Evolutionary conservation across 768 basidiomycete genomes (phyloP).

Genomic region (Suillus placidus): DNA sequence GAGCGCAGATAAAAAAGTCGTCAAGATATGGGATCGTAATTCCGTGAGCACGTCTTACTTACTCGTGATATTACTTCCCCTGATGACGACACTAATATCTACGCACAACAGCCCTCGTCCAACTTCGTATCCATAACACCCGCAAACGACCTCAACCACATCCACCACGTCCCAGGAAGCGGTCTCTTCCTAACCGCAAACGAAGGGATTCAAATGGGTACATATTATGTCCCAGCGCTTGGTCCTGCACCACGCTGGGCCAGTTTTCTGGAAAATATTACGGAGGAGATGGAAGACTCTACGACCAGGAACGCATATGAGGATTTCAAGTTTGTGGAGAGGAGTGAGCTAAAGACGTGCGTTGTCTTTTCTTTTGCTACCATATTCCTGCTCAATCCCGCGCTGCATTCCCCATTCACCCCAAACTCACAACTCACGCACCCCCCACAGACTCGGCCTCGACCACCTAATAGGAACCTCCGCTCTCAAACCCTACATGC

Average conservation of each 20-base stretch:
- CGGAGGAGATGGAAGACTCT: slow-evolving; percentile 97
- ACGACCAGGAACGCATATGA: slow-evolving; percentile 80
- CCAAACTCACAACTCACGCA: background rate
- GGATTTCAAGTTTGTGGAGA: slow-evolving; percentile 97
- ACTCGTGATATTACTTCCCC: slow-evolving; percentile 11
- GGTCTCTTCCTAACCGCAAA: slow-evolving; percentile 92
- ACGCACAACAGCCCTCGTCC: slow-evolving; percentile 58
- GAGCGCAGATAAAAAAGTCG: slow-evolving; percentile 94
- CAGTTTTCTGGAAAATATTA: slow-evolving; percentile 96
- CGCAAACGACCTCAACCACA: slow-evolving; percentile 83
- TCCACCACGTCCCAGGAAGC: slow-evolving; percentile 87
- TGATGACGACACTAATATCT: slow-evolving; percentile 17
- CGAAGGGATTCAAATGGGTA: slow-evolving; percentile 94
- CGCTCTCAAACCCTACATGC: slow-evolving; percentile 98
- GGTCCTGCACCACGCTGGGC: slow-evolving; percentile 98
- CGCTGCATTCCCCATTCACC: background rate
- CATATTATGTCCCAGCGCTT: slow-evolving; percentile 93
- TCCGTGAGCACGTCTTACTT: slow-evolving; percentile 49
- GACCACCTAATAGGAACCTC: slow-evolving; percentile 94
- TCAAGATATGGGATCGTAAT: slow-evolving; percentile 95
- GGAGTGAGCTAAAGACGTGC: slow-evolving; percentile 81
- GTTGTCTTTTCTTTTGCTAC: slow-evolving; percentile 31
- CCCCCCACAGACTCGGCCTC: slow-evolving; percentile 72
- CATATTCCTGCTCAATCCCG: background rate
- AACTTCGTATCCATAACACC: slow-evolving; percentile 96